Evolutionary conservation across 345 rosid genomes (phyloP).

Genomic region (Arabis alpina): DNA sequence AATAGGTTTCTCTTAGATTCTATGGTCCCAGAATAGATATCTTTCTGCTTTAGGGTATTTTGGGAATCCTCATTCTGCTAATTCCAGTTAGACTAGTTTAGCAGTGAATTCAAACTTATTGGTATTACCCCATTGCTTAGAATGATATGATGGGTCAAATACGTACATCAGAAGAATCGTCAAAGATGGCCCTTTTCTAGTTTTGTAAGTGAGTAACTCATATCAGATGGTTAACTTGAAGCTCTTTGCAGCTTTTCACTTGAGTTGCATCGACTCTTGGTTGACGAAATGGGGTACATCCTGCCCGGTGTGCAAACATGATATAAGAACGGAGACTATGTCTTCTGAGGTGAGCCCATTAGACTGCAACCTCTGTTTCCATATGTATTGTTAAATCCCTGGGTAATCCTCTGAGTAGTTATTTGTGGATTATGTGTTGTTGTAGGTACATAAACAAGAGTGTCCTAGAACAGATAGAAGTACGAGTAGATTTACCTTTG

Average conservation of each 20-base stretch:
- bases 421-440: background rate
- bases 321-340: constrained; percentile 48
- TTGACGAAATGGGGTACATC: constrained; percentile 75
- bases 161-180: background rate
- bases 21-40: background rate
- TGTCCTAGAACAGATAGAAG: constrained; percentile 24
- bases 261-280: constrained; percentile 72
- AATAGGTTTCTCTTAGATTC: constrained; percentile 3
- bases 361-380: constrained; percentile 12
- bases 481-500: constrained; percentile 29
- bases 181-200: constrained; percentile 1
- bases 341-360: constrained; percentile 51
- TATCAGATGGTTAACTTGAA: constrained; percentile 35
- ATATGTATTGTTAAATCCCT: background rate
- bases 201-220: background rate
- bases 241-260: constrained; percentile 66
- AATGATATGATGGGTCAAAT: constrained; percentile 1
- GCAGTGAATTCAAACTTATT: constrained; percentile 2
- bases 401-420: background rate
- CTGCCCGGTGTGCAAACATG: constrained; percentile 87
- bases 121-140: background rate
- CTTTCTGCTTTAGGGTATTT: background rate
- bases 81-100: background rate
- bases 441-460: constrained; percentile 37
- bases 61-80: background rate